These are phyloP conservation scores for Serendipita sp. DNA, from an alignment of 768 basidiomycete genomes.

Conservation along the genomic window DNA sequence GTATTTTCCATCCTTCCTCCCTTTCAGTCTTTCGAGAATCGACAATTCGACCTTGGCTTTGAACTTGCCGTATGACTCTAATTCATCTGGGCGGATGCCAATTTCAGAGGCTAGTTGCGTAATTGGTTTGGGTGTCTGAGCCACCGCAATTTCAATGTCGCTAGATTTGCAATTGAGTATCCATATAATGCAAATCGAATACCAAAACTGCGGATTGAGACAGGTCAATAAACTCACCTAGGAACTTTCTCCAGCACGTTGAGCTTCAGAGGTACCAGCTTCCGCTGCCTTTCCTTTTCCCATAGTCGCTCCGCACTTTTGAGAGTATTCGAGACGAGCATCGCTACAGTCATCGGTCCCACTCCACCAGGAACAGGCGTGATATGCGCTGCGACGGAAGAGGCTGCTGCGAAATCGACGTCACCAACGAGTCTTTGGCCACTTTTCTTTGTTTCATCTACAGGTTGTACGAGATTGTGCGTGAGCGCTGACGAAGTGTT, in stretches of 20 bases:
- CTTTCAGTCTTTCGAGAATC: constrained; percentile 66
- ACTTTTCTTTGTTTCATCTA: constrained; percentile 82
- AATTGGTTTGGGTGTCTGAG: constrained; percentile 84
- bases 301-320: constrained; percentile 69
- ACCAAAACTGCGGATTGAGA: background rate
- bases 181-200: background rate
- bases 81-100: constrained; percentile 67
- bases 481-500: background rate
- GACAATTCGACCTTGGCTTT: constrained; percentile 94
- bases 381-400: constrained; percentile 67
- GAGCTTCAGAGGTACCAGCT: constrained; percentile 49
- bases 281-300: constrained; percentile 43
- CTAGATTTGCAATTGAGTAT: constrained; percentile 14
- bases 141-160: constrained; percentile 92
- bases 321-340: constrained; percentile 92
- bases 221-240: constrained; percentile 19
- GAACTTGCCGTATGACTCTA: constrained; percentile 89
- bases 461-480: constrained; percentile 1
- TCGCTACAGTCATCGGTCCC: constrained; percentile 98
- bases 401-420: constrained; percentile 72
- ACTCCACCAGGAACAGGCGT: constrained; percentile 98
- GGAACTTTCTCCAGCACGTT: constrained; percentile 76
- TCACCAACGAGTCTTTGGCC: constrained; percentile 94
- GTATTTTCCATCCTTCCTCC: constrained; percentile 88
- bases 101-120: constrained; percentile 74